Base-by-base conservation (phyloP, 2,329 filamentous ascomycete species). In the Exophiala spinifera region DNA sequence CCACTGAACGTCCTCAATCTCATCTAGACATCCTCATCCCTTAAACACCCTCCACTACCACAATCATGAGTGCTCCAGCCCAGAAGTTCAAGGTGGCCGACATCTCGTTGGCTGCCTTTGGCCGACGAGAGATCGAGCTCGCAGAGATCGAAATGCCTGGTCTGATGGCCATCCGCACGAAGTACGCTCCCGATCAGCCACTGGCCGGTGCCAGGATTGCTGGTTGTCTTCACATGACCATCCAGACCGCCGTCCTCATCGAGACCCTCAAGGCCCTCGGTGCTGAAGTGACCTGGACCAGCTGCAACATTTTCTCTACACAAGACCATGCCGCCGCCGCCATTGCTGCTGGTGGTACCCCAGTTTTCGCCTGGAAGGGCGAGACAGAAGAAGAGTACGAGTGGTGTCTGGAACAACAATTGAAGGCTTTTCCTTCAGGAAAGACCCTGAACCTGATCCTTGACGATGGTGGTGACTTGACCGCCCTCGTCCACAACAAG, bases 361-460 rank as follows among this genome's bases (percentile, higher is more conserved):
- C 92, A 69, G 92, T 99, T 68, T 87, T 87, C 70, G 84, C 84
- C 67, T 87, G 84, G 84, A 87, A 87, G 77, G 84, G 91, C 71
- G 94, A 99, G 89, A 96, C 92, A 67, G 94, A 99, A 79, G 94
- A 97, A 80, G 94, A 97, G 82, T 99, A 97, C 85, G 84, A 95
- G 77, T 97, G 94, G 94, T 99, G 94, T 79, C 81, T 97, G 71
- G 92, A 97, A 83, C 94, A 99, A 84, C 94, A 97, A 82, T 87
- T 99, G 69, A 75, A 82, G 63, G 87, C 94, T 74, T 99, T 99
- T 88, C 95, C 96, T 81, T 91, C 95, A 70, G 87, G 84, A 83
- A 86, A 95, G 84, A 86, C 86, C 76, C 87, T 99, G 69, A 99
- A 99, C 87, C 82, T 99, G 72, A 97, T 99, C 78, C 91, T 99